Evolutionary conservation across 495 filamentous ascomycete species (phyloP).

Genomic region (Podospora tetraspora): DNA sequence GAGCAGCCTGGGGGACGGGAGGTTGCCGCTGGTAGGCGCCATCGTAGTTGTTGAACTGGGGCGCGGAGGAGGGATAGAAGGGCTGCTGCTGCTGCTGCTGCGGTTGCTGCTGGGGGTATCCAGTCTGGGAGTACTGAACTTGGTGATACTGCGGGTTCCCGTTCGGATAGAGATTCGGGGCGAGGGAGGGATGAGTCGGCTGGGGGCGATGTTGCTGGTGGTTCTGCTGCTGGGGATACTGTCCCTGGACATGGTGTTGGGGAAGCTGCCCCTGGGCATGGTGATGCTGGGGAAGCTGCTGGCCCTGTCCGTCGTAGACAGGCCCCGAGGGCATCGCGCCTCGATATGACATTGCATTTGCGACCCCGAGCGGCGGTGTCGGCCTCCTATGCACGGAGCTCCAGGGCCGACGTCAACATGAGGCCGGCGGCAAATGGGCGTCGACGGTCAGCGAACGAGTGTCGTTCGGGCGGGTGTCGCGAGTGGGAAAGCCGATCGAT

Average conservation of each 20-base stretch:
- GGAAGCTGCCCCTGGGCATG: constrained; percentile 15
- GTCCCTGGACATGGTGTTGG: constrained; percentile 21
- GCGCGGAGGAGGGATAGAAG: constrained; percentile 14
- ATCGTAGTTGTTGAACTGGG: constrained; percentile 22
- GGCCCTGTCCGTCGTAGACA: constrained; percentile 36
- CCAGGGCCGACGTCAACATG: constrained; percentile 2
- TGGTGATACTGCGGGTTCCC: constrained; percentile 26
- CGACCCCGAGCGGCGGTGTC: constrained; percentile 9
- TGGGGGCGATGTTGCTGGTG: constrained; percentile 14
- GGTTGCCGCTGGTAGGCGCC: constrained; percentile 11
- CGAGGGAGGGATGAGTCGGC: constrained; percentile 14
- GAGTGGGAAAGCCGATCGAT: not conserved
- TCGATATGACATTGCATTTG: constrained; percentile 38
- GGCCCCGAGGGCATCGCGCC: constrained; percentile 42
- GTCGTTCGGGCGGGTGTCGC: not conserved
- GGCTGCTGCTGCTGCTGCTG: constrained; percentile 17
- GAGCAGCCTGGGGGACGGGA: not conserved
- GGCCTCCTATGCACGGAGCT: constrained; percentile 8
- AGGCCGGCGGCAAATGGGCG: not conserved
- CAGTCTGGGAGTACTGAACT: constrained; percentile 24
- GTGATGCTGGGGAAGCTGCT: constrained; percentile 17
- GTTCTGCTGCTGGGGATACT: constrained; percentile 17
- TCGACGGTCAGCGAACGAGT: not conserved
- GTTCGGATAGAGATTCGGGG: constrained; percentile 17
- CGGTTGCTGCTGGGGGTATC: constrained; percentile 14